A percentile compares a stretch with the other conserved stretches of the same genome.
phyloP scores from a whole-genome alignment of 2,329 filamentous ascomycete species.

The Neofusicoccum laricinum region DNA sequence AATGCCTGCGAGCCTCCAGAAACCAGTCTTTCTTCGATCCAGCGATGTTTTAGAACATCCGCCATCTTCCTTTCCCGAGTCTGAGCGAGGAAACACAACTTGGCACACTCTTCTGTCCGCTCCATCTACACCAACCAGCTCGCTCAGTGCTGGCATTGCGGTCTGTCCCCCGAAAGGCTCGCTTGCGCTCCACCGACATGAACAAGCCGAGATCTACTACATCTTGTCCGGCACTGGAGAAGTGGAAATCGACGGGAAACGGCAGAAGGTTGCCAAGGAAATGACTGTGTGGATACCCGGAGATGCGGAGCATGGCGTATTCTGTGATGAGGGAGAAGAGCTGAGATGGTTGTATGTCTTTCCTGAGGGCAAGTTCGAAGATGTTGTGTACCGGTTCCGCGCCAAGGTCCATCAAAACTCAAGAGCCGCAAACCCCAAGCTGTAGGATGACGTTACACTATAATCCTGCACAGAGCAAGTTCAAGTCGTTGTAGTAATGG shows the following conservation, averaged over 20 bases:
- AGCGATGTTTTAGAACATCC: neutral
- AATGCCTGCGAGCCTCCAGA: neutral
- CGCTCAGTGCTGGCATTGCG: conserved; percentile 40
- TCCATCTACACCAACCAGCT: conserved; percentile 31
- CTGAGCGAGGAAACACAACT: conserved; percentile 25
- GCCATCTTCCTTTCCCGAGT: conserved; percentile 17
- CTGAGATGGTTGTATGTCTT: conserved; percentile 44
- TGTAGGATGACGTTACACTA: too few relatives aligned
- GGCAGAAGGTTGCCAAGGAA: conserved; percentile 32
- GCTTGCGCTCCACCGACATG: conserved; percentile 39
- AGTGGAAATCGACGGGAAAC: conserved; percentile 37
- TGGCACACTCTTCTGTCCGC: conserved; percentile 43
- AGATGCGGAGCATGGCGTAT: conserved; percentile 43
- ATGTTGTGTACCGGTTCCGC: conserved; percentile 40
- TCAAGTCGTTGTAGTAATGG: too few relatives aligned
- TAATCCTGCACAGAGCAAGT: too few relatives aligned
- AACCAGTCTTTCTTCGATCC: neutral
- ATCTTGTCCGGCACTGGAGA: conserved; percentile 37
- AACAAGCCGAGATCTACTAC: conserved; percentile 45
- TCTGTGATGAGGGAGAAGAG: conserved; percentile 22
- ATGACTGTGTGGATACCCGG: conserved; percentile 42
- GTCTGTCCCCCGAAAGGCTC: conserved; percentile 33
- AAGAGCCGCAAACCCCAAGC: too few relatives aligned
- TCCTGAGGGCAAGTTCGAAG: conserved; percentile 35
- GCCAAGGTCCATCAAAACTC: neutral